Conservation (phyloP, 495 filamentous ascomycete species). For the Podospora sp. region DNA sequence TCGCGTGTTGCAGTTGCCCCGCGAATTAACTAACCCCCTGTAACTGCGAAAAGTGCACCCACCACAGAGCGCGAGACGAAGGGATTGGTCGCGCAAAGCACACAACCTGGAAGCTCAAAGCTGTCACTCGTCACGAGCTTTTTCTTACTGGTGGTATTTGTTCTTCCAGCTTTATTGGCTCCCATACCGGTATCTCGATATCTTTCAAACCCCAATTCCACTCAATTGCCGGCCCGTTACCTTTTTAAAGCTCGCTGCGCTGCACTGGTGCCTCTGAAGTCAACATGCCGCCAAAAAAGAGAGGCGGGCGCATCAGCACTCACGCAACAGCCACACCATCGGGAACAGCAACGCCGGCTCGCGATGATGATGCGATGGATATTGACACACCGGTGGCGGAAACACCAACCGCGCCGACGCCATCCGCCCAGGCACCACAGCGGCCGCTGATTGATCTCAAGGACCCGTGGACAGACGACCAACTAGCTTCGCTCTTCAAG, state of each 20-base stretch:
- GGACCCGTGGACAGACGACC: slow-evolving; percentile 93
- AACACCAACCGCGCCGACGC: slow-evolving; percentile 40
- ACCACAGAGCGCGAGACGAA: not conserved
- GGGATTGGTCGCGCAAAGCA: not conserved
- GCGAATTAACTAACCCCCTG: slow-evolving; percentile 1
- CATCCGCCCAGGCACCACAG: slow-evolving; percentile 34
- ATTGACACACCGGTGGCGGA: slow-evolving; percentile 50
- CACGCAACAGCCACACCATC: slow-evolving; percentile 38
- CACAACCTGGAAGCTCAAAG: not conserved
- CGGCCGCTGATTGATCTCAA: slow-evolving; percentile 45
- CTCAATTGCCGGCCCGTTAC: not conserved
- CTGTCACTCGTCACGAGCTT: not conserved
- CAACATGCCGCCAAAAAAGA: slow-evolving; percentile 77
- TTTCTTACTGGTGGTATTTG: not conserved
- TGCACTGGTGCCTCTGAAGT: not conserved
- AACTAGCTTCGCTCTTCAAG: slow-evolving; percentile 89
- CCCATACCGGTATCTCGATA: not conserved
- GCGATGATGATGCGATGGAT: slow-evolving; percentile 56
- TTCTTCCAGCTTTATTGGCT: not conserved
- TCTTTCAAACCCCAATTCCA: not conserved
- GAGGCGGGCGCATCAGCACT: slow-evolving; percentile 44
- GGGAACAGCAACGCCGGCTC: slow-evolving; percentile 41
- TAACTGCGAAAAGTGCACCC: not conserved
- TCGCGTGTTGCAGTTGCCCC: not conserved
- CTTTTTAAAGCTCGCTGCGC: not conserved